Conservation (phyloP, 2,329 filamentous ascomycete species). For the Ophiostoma populinum region DNA sequence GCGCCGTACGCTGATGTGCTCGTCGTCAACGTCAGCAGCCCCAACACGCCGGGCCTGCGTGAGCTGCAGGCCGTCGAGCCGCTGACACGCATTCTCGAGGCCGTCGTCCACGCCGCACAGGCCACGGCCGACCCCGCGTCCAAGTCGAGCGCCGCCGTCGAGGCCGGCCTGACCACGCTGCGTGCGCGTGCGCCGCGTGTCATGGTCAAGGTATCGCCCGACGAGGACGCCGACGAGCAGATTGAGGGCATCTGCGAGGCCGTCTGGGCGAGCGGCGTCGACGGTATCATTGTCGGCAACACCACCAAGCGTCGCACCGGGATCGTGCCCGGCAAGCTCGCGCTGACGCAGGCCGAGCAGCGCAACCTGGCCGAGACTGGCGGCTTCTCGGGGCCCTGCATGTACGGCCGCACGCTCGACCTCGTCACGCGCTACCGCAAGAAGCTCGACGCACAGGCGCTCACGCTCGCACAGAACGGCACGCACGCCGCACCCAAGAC, state of each 20-base stretch:
- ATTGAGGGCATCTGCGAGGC: constrained; percentile 79
- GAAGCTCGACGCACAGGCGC: constrained; percentile 35
- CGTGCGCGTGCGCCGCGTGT: constrained; percentile 61
- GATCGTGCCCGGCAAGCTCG: constrained; percentile 48
- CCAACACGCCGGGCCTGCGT: constrained; percentile 83
- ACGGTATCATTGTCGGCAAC: constrained; percentile 93
- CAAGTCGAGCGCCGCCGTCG: constrained; percentile 2
- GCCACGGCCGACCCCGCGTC: constrained; percentile 28
- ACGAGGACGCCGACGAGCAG: constrained; percentile 75
- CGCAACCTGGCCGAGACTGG: constrained; percentile 57
- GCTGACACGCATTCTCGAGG: constrained; percentile 60
- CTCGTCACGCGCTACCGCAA: constrained; percentile 67
- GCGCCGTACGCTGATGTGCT: constrained; percentile 84
- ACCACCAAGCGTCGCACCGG: constrained; percentile 73
- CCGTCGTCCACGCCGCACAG: constrained; percentile 66
- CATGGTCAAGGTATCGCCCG: constrained; percentile 96
- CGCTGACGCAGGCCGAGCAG: constrained; percentile 49
- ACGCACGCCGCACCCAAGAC: constrained; percentile 37
- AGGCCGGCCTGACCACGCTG: constrained; percentile 5
- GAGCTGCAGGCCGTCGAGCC: constrained; percentile 74
- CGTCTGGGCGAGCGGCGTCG: constrained; percentile 67
- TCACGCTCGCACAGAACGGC: constrained; percentile 14
- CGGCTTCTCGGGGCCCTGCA: constrained; percentile 77
- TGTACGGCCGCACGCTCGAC: constrained; percentile 64
- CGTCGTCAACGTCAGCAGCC: constrained; percentile 95